A percentile compares a stretch with the other conserved stretches of the same genome.
phyloP scores from a whole-genome alignment of 1,284 basidiomycete genomes.

The Fistulinella cinereoalba region DNA sequence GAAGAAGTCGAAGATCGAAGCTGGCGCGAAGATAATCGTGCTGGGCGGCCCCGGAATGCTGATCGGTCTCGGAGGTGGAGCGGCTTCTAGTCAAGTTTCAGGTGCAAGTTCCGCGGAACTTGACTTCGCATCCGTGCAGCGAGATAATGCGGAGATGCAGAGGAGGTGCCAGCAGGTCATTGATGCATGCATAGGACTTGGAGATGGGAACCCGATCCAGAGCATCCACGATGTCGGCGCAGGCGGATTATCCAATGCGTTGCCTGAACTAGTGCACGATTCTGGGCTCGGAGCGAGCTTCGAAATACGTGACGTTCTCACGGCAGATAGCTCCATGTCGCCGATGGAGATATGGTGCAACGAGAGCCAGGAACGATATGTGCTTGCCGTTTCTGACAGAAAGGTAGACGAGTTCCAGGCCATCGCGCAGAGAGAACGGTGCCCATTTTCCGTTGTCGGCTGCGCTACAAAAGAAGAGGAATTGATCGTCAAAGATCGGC shows the following conservation, averaged over 20 bases:
- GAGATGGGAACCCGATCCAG: conserved; percentile 79
- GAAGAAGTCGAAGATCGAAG: conserved; percentile 69
- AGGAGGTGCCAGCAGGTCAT: conserved; percentile 97
- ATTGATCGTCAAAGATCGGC: conserved; percentile 86
- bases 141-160: conserved; percentile 99
- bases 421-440: conserved; percentile 87
- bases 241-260: conserved; percentile 93
- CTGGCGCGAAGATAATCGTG: conserved; percentile 87
- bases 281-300: conserved; percentile 88
- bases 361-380: conserved; percentile 97
- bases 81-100: conserved; percentile 90
- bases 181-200: conserved; percentile 78
- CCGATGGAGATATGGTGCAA: conserved; percentile 99
- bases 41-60: conserved; percentile 97
- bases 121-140: conserved; percentile 96
- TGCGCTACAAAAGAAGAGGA: conserved; percentile 79
- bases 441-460: conserved; percentile 91
- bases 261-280: conserved; percentile 97
- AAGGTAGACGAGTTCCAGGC: conserved; percentile 62
- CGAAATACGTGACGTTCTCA: conserved; percentile 90
- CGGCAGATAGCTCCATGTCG: conserved; percentile 92
- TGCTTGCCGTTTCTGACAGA: conserved; percentile 78
- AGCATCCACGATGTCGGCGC: conserved; percentile 99
- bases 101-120: conserved; percentile 87
- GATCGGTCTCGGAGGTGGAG: conserved; percentile 96